Evolutionary conservation across 495 filamentous ascomycete genomes (phyloP).

Genomic region (Neurospora tetrasperma): DNA sequence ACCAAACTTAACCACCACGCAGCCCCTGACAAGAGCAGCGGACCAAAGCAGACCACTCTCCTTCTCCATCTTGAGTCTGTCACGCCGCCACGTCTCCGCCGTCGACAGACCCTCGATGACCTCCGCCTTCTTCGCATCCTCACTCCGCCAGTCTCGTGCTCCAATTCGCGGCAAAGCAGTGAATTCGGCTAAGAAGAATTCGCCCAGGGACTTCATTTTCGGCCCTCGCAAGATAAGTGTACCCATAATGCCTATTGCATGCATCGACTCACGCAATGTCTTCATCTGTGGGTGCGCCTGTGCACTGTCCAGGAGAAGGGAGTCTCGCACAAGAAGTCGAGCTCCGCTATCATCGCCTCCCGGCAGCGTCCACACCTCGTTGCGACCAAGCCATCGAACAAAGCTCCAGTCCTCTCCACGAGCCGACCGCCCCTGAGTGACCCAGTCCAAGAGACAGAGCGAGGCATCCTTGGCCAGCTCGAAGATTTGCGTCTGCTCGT

Average conservation of each 20-base stretch:
- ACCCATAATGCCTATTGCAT: constrained; percentile 58
- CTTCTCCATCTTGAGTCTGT: constrained; percentile 42
- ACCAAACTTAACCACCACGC: constrained; percentile 79
- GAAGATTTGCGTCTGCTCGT: constrained; percentile 74
- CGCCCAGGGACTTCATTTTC: constrained; percentile 50
- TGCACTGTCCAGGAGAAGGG: constrained; percentile 58
- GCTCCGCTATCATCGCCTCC: constrained; percentile 15
- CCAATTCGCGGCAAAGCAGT: constrained; percentile 68
- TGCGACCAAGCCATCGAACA: constrained; percentile 62
- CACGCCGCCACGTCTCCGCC: constrained; percentile 32
- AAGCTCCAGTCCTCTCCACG: constrained; percentile 88
- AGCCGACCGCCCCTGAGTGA: constrained; percentile 74
- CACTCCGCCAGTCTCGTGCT: constrained; percentile 61
- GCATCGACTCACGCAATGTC: constrained; percentile 47
- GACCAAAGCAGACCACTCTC: constrained; percentile 67
- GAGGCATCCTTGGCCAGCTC: constrained; percentile 47
- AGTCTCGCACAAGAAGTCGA: constrained; percentile 70
- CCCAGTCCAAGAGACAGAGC: constrained; percentile 86
- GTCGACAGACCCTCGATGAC: constrained; percentile 19
- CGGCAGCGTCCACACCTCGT: constrained; percentile 63
- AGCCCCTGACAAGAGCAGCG: constrained; percentile 70
- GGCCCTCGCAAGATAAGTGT: constrained; percentile 76
- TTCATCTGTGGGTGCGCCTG: constrained; percentile 24
- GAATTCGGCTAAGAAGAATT: constrained; percentile 70
- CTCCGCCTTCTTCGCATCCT: constrained; percentile 31